A percentile compares a stretch with the other conserved stretches of the same genome.
Conservation (phyloP, 345 rosid species). For the Adansonia digitata region DNA sequence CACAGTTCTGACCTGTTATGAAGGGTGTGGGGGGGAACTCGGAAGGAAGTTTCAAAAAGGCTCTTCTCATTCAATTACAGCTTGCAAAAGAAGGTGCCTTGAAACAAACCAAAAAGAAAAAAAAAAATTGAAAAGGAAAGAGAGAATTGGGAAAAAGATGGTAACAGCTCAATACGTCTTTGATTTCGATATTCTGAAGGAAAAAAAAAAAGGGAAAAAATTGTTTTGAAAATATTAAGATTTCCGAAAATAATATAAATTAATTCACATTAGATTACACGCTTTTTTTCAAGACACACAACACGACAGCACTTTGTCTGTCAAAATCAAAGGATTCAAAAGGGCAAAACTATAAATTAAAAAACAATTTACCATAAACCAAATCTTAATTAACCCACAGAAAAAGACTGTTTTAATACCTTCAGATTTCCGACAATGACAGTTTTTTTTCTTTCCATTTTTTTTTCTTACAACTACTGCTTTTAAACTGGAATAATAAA, state of each 20-base stretch:
- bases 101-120: background rate
- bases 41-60: constrained; percentile 15
- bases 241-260: background rate
- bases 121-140: background rate
- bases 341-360: background rate
- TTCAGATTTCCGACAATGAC: background rate
- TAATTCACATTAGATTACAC: background rate
- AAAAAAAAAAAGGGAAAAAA: background rate
- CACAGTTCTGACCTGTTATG: background rate
- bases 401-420: background rate
- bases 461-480: background rate
- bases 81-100: constrained; percentile 32
- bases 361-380: background rate
- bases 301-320: constrained; percentile 2
- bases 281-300: background rate
- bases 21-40: background rate
- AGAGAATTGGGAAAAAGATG: constrained; percentile 22
- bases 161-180: constrained; percentile 75
- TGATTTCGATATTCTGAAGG: constrained; percentile 12
- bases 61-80: constrained; percentile 37
- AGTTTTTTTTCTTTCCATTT: background rate
- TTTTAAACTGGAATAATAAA: background rate
- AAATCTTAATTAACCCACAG: background rate
- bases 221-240: no score
- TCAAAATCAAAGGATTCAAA: background rate